These are phyloP conservation scores for Ensete ventricosum DNA, from an alignment of 176 grass and related monocot genomes.

Conservation along the genomic window DNA sequence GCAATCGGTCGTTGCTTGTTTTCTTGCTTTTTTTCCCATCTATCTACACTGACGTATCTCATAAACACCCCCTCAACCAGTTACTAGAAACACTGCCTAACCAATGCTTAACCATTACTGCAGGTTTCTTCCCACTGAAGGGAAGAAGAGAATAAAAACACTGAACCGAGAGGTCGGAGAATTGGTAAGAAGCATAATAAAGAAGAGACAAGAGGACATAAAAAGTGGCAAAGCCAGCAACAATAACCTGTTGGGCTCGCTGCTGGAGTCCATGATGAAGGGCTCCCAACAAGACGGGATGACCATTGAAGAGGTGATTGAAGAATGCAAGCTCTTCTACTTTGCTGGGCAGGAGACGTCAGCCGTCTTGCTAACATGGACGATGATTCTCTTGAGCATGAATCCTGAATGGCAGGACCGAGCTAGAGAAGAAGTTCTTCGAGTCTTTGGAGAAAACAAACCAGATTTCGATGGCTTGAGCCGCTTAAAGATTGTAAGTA, in stretches of 20 bases:
- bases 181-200: conserved; percentile 40
- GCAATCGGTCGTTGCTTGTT: too few relatives aligned
- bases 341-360: conserved; percentile 69
- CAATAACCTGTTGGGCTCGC: conserved; percentile 36
- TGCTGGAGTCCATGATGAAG: conserved; percentile 35
- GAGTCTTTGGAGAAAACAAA: conserved; percentile 21
- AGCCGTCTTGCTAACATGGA: conserved; percentile 40
- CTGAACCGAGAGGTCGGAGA: conserved; percentile 17
- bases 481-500: conserved; percentile 42
- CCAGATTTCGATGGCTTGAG: conserved; percentile 31
- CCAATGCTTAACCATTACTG: too few relatives aligned
- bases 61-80: too few relatives aligned
- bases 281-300: conserved; percentile 26
- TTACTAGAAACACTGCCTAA: too few relatives aligned
- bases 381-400: conserved; percentile 37
- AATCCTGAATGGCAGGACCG: conserved; percentile 49
- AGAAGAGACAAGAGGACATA: conserved; percentile 33
- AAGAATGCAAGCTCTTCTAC: conserved; percentile 74
- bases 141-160: conserved; percentile 30
- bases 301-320: conserved; percentile 47
- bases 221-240: conserved; percentile 19
- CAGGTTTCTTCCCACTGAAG: conserved; percentile 31
- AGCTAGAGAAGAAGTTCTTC: conserved; percentile 43
- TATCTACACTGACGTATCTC: too few relatives aligned
- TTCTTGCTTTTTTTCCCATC: too few relatives aligned